A percentile compares a stretch with the other conserved stretches of the same genome.
phyloP scores from a whole-genome alignment of 805 yeast genomes.

The Blastobotrys parvus region DNA sequence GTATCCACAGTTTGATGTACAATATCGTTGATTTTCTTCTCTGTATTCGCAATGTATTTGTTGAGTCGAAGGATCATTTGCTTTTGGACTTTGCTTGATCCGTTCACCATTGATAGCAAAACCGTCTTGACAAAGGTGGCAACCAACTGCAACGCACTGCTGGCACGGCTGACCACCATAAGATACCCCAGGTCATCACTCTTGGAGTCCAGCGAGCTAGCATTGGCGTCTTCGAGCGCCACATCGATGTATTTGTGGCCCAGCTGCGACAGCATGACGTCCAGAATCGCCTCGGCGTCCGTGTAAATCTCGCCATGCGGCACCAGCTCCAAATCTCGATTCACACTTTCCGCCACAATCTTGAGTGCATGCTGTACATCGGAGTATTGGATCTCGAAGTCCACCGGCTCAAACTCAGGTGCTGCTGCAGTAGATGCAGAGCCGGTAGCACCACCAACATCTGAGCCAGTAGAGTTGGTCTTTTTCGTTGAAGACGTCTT shows the following conservation, averaged over 20 bases:
- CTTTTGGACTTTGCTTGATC: conserved; percentile 47
- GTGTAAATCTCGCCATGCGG: conserved; percentile 50
- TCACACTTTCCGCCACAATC: conserved; percentile 67
- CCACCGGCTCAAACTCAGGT: conserved; percentile 10
- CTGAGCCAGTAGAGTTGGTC: neutral
- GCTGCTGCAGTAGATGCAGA: conserved; percentile 3
- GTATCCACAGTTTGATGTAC: conserved; percentile 50
- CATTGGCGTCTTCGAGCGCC: conserved; percentile 58
- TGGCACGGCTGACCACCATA: conserved; percentile 41
- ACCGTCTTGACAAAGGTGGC: conserved; percentile 69
- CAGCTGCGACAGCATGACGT: conserved; percentile 56
- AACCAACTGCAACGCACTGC: conserved; percentile 54
- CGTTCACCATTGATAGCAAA: conserved; percentile 60
- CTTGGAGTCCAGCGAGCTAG: conserved; percentile 28
- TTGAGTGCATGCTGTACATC: conserved; percentile 57
- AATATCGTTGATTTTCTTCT: conserved; percentile 56
- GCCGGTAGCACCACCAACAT: conserved; percentile 2
- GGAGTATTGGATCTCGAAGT: conserved; percentile 29
- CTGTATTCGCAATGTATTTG: conserved; percentile 49
- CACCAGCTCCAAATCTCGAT: conserved; percentile 60
- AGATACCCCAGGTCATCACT: conserved; percentile 39
- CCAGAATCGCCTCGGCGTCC: conserved; percentile 57
- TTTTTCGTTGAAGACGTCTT: conserved; percentile 4
- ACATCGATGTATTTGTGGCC: conserved; percentile 69
- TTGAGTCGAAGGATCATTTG: conserved; percentile 57